These are phyloP conservation scores for Phyllosticta citriasiana DNA, from an alignment of 2,329 filamentous ascomycete genomes.

Conservation along the genomic window DNA sequence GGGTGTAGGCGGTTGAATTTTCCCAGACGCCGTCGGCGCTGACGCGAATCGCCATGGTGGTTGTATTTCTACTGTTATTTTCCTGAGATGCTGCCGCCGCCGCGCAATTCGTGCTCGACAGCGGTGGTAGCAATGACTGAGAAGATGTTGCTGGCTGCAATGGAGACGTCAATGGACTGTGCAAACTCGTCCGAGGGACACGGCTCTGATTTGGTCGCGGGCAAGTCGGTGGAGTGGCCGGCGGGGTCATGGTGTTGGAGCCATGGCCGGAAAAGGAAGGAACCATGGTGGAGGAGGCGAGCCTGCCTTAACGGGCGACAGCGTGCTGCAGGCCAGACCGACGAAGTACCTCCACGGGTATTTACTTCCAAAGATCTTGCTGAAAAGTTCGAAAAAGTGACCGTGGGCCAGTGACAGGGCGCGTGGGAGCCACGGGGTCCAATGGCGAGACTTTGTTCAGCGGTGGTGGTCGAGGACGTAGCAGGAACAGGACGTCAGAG, in stretches of 20 bases:
- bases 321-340: neutral
- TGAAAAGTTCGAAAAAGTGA: neutral
- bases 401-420: neutral
- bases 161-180: neutral
- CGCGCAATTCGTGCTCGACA: neutral
- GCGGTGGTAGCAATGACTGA: neutral
- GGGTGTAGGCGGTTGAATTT: slow-evolving; percentile 2
- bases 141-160: neutral
- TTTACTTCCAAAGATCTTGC: too few relatives aligned
- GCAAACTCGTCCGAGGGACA: neutral
- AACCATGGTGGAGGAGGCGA: neutral
- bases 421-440: neutral
- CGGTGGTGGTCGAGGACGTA: neutral
- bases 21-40: slow-evolving; percentile 4
- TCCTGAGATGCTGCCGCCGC: neutral
- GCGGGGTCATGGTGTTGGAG: slow-evolving; percentile 8
- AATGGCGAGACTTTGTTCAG: neutral
- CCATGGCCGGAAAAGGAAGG: neutral
- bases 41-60: neutral
- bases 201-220: neutral
- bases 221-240: slow-evolving; percentile 4
- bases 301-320: neutral
- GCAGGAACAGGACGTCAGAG: neutral
- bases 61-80: neutral
- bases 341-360: neutral